These are phyloP conservation scores for Davidsoniella virescens DNA, from an alignment of 2,329 filamentous ascomycete species.

Conservation along the genomic window DNA sequence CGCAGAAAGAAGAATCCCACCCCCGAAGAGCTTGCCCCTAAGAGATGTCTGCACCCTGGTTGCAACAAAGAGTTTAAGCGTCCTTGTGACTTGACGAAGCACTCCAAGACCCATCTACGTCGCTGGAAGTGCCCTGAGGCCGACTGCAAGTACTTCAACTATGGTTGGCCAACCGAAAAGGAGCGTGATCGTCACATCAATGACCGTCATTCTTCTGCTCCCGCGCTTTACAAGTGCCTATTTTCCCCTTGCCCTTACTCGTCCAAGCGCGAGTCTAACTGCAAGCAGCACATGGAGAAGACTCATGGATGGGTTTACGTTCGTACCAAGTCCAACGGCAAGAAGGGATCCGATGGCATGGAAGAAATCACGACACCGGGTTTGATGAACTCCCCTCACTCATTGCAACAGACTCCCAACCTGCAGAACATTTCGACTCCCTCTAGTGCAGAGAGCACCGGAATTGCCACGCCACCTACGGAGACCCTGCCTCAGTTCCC, in stretches of 20 bases:
- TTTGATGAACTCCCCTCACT: constrained; percentile 27
- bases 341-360: constrained; percentile 25
- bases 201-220: constrained; percentile 77
- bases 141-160: constrained; percentile 76
- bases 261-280: constrained; percentile 90
- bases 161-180: constrained; percentile 95
- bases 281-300: constrained; percentile 99
- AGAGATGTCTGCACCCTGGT: constrained; percentile 56
- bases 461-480: constrained; percentile 38
- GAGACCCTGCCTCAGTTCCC: constrained; percentile 24
- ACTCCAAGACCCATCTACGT: constrained; percentile 92
- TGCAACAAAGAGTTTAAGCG: constrained; percentile 92
- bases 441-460: constrained; percentile 30
- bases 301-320: constrained; percentile 82
- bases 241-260: constrained; percentile 79
- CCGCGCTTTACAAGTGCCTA: constrained; percentile 67
- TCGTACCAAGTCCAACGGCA: constrained; percentile 82
- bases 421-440: constrained; percentile 48
- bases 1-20: constrained; percentile 85
- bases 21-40: constrained; percentile 64
- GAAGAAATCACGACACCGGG: neutral
- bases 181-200: constrained; percentile 92
- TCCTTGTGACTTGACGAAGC: constrained; percentile 93
- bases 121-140: constrained; percentile 81
- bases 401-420: constrained; percentile 38